phyloP scores from a whole-genome alignment of 768 basidiomycete species.

The Mycena vitilis region DNA sequence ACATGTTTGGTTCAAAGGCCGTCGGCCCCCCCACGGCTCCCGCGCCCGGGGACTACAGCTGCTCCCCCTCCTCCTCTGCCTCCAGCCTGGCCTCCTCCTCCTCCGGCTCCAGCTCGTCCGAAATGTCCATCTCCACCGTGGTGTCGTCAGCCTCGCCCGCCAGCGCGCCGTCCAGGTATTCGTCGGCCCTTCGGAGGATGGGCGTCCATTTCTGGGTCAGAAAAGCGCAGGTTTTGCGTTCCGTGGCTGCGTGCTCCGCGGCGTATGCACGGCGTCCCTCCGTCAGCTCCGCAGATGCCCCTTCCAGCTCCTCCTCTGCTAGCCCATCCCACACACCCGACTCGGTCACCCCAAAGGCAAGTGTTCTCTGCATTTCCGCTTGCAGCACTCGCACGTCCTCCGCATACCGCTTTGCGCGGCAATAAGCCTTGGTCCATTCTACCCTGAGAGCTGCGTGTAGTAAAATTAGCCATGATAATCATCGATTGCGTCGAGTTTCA shows the following conservation, averaged over 20 bases:
- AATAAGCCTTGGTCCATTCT: conserved; percentile 15
- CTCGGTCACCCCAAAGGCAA: neutral
- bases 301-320: neutral
- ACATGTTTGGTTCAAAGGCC: too few species aligned
- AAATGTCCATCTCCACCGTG: too few species aligned
- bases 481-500: neutral
- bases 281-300: neutral
- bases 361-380: conserved; percentile 33
- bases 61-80: too few species aligned
- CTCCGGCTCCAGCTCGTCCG: too few species aligned
- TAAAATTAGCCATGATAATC: neutral
- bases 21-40: too few species aligned
- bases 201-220: neutral
- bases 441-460: neutral
- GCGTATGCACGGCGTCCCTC: conserved; percentile 13
- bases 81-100: too few species aligned
- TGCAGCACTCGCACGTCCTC: conserved; percentile 33
- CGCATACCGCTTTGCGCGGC: conserved; percentile 23
- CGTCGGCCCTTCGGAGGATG: neutral
- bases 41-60: too few species aligned
- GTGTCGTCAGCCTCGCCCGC: too few species aligned
- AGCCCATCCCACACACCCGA: neutral
- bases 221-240: neutral
- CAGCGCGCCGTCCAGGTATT: neutral
- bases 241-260: neutral